These are phyloP conservation scores for Auricularia sp. DNA, from an alignment of 768 basidiomycete genomes.

Conservation along the genomic window DNA sequence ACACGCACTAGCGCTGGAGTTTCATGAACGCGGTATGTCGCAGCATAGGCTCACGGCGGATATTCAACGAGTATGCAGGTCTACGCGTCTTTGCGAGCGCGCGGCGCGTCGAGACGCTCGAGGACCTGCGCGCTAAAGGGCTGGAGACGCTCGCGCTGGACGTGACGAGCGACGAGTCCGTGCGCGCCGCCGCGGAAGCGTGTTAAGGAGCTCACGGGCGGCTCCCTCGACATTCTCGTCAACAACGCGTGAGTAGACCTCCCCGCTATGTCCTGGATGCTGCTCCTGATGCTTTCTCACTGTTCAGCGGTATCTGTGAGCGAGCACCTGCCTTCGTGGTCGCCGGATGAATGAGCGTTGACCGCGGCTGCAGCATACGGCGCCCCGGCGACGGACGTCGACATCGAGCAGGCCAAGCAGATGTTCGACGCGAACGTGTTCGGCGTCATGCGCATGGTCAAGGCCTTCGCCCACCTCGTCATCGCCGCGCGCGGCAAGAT, in stretches of 20 bases:
- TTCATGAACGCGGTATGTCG: slow-evolving; percentile 9
- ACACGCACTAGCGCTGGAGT: slow-evolving; percentile 15
- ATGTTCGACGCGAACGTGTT: slow-evolving; percentile 26
- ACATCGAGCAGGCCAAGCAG: slow-evolving; percentile 13
- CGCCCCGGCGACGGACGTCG: slow-evolving; percentile 17
- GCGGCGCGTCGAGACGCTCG: slow-evolving; percentile 14
- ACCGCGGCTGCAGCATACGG: slow-evolving; percentile 7
- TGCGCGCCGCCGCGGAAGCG: slow-evolving; percentile 8
- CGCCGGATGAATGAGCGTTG: no score
- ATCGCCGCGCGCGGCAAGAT: slow-evolving; percentile 20
- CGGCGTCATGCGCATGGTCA: slow-evolving; percentile 22
- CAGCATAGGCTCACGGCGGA: neutral
- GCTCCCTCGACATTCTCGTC: slow-evolving; percentile 22
- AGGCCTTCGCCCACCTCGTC: slow-evolving; percentile 22
- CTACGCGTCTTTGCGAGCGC: slow-evolving; percentile 22
- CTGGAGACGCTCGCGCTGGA: slow-evolving; percentile 18
- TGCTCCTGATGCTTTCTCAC: neutral
- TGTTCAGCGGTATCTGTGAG: neutral
- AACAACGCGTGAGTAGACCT: slow-evolving; percentile 11
- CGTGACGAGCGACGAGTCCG: slow-evolving; percentile 13
- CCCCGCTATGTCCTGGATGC: neutral
- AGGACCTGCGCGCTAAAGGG: slow-evolving; percentile 10
- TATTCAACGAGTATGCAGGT: slow-evolving; percentile 7
- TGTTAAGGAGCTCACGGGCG: slow-evolving; percentile 14
- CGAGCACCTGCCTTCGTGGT: no score